These are phyloP conservation scores for Pyrus hybrid DNA, from an alignment of 331 rosid species.

Conservation along the genomic window DNA sequence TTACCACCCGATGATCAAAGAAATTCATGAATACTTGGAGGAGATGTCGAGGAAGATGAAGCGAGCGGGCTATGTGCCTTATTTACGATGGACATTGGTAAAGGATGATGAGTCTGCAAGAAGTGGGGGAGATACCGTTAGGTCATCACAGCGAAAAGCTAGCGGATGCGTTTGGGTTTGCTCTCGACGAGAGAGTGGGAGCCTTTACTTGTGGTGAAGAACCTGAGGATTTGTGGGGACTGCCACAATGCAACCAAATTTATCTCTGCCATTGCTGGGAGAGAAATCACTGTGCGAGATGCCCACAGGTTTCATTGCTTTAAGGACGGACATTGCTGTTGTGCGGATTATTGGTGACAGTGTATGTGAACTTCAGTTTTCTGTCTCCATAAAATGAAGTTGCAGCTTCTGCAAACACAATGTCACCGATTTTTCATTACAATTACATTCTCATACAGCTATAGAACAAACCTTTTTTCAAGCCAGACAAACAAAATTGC, in stretches of 20 bases:
- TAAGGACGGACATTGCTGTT: constrained; percentile 61
- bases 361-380: neutral
- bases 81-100: constrained; percentile 52
- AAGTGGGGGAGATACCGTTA: constrained; percentile 58
- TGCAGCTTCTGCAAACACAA: neutral
- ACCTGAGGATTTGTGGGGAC: constrained; percentile 81
- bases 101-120: constrained; percentile 43
- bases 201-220: constrained; percentile 70
- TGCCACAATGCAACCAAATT: constrained; percentile 80
- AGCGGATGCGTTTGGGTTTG: constrained; percentile 67
- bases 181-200: constrained; percentile 53
- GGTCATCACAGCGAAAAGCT: constrained; percentile 78
- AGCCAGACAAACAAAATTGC: neutral
- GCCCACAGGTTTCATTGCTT: constrained; percentile 78
- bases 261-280: constrained; percentile 48
- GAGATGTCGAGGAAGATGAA: constrained; percentile 59
- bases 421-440: neutral
- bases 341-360: constrained; percentile 78
- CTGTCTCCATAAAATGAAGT: neutral
- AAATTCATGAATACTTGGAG: constrained; percentile 57
- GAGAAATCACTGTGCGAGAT: constrained; percentile 85
- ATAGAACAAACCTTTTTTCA: neutral
- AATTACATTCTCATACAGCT: too few species aligned
- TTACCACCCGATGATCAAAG: constrained; percentile 63
- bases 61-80: constrained; percentile 63